Percentiles rank a stretch among this genome's conserved stretches.
phyloP scores from a whole-genome alignment of 805 yeast species.

The Zygosaccharomyces gambellarensis region DNA sequence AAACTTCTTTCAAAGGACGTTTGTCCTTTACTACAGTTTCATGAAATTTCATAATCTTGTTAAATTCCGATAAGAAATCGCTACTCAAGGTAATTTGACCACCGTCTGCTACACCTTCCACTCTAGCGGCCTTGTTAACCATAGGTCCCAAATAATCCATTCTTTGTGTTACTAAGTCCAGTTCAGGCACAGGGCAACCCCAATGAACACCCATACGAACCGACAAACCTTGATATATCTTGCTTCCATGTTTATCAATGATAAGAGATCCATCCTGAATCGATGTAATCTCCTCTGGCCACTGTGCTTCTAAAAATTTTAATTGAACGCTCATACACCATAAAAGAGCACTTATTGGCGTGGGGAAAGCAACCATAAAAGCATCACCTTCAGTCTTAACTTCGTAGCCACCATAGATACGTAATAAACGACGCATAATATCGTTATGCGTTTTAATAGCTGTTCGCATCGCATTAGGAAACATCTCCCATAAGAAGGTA shows the following conservation, averaged over 20 bases:
- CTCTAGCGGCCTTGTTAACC: slow-evolving; percentile 93
- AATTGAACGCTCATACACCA: slow-evolving; percentile 95
- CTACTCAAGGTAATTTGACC: slow-evolving; percentile 90
- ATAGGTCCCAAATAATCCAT: slow-evolving; percentile 99
- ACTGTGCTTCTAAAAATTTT: slow-evolving; percentile 75
- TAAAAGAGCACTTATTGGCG: slow-evolving; percentile 80
- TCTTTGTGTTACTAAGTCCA: slow-evolving; percentile 89
- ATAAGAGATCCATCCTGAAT: slow-evolving; percentile 81
- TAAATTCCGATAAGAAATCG: slow-evolving; percentile 73
- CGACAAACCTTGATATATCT: slow-evolving; percentile 80
- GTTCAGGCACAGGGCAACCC: slow-evolving; percentile 96
- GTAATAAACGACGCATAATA: slow-evolving; percentile 86
- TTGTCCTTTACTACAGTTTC: slow-evolving; percentile 28
- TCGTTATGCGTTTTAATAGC: slow-evolving; percentile 93
- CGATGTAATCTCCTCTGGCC: slow-evolving; percentile 91
- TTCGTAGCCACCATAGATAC: slow-evolving; percentile 95
- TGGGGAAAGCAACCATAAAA: slow-evolving; percentile 94
- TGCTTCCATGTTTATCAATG: slow-evolving; percentile 51
- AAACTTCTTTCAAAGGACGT: slow-evolving; percentile 37
- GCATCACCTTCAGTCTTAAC: slow-evolving; percentile 99
- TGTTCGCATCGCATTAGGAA: slow-evolving; percentile 90
- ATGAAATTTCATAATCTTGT: slow-evolving; percentile 45
- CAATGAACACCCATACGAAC: slow-evolving; percentile 99
- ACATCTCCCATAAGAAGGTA: slow-evolving; percentile 87
- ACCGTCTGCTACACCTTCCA: slow-evolving; percentile 93